phyloP scores from a whole-genome alignment of 257 asterid genomes.

The Capsicum baccatum region DNA sequence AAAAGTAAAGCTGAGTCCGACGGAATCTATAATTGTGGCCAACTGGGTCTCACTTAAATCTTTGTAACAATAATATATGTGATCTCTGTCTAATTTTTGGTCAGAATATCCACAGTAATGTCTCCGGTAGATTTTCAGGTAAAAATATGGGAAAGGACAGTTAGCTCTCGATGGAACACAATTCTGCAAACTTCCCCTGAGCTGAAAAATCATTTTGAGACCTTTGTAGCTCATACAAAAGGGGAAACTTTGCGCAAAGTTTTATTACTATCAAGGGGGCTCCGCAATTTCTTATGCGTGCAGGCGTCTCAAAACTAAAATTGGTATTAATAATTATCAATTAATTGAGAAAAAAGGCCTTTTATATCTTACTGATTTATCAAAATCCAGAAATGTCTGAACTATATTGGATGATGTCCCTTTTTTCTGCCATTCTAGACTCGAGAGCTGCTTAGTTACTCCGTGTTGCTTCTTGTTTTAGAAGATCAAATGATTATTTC shows the following conservation, averaged over 20 bases:
- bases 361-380: background rate
- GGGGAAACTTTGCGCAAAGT: background rate
- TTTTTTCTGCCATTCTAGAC: background rate
- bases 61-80: slow-evolving; percentile 56
- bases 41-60: slow-evolving; percentile 56
- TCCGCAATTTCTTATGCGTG: background rate
- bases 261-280: background rate
- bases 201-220: background rate
- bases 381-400: background rate
- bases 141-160: background rate
- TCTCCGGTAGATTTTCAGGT: background rate
- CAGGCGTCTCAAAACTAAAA: background rate
- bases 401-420: background rate
- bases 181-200: background rate
- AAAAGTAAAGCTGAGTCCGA: slow-evolving; percentile 62
- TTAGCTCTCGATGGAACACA: background rate
- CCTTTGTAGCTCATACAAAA: background rate
- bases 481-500: background rate
- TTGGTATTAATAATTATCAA: background rate
- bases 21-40: slow-evolving; percentile 59
- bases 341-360: background rate
- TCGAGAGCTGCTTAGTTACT: background rate
- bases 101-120: background rate
- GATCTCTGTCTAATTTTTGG: slow-evolving; percentile 42
- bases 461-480: background rate